Base-by-base conservation (phyloP, 768 basidiomycete genomes). In the Tremella fuciformis region DNA sequence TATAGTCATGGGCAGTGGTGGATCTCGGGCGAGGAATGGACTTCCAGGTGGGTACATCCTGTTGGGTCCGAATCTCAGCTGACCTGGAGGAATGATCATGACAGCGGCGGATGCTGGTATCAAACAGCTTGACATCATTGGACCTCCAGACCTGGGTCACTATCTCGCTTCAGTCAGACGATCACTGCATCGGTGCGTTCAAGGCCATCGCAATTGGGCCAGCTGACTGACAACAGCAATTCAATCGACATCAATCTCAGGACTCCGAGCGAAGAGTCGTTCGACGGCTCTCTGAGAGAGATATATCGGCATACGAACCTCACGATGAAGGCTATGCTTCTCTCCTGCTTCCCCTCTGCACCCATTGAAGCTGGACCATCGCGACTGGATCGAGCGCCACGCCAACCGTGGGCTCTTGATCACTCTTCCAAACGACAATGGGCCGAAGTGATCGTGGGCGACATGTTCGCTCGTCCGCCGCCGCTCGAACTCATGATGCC, bases 141-240 rank as follows among this genome's bases (percentile, higher is more conserved):
- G 91, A 2, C 91, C 91, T 2, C 80, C 80, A 13, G 89, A 88
- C 29, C 74, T 87, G n/a, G 69, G 81, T 15, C 88, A 91, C 73
- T 81, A 81, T 57, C 67, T 91, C 38, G 86, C 88, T 16, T 81
- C 85, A 2, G 85, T 86, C 82, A 82, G 90, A 9, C 77, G 80
- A 34, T 88, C 85, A 65, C 81, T 84, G 0, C 84, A 79, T 62
- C 81, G 90, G 90, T 89, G 66, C 62, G 80, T 54, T 29, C 19
- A 38, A 13, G 13, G 16, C 21, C 15, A 18, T 38, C 18, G 4
- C 34, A 49, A 6, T 6, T 34, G 29, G 13, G 8, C 8, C 42
- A 46, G n/a, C 42, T 4, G 21, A 52, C 21, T 53, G 52, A 53
- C 38, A 40, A 50, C 26, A 22, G 49, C 7, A 29, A 18, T 53